Evolutionary conservation across 78 protist genomes (phyloP).

Genomic region (Pigoraptor vietnamica): DNA sequence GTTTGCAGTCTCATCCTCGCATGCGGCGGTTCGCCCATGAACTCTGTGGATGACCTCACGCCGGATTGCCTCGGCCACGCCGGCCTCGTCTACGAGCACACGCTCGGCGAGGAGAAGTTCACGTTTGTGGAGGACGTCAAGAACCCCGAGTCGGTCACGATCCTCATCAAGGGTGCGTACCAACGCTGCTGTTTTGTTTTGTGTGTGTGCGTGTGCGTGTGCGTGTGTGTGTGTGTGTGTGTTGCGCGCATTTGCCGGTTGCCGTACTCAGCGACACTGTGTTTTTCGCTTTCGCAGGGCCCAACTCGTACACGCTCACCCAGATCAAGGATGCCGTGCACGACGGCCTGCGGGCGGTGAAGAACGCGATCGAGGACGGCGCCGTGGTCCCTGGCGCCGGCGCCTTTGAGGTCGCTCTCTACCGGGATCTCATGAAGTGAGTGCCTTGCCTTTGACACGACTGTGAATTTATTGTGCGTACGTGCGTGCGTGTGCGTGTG

Average conservation of each 20-base stretch:
- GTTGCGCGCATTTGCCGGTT: too few species aligned
- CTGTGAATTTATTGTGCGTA: too few species aligned
- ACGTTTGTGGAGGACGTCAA: conserved; percentile 96
- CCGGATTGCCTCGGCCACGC: conserved; percentile 89
- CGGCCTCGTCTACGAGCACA: conserved; percentile 87
- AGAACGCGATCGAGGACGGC: conserved; percentile 90
- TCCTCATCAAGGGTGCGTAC: conserved; percentile 84
- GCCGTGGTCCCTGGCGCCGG: conserved; percentile 96
- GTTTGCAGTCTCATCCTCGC: conserved; percentile 80
- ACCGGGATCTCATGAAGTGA: conserved; percentile 61
- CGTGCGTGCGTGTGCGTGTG: neutral
- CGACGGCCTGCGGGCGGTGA: conserved; percentile 98
- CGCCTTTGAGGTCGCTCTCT: conserved; percentile 88
- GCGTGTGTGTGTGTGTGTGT: neutral
- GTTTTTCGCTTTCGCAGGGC: conserved; percentile 52
- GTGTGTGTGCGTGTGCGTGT: too few species aligned
- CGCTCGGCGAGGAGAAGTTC: conserved; percentile 97
- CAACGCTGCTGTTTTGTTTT: too few species aligned
- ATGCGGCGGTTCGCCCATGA: conserved; percentile 97
- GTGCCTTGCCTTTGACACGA: neutral
- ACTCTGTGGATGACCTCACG: conserved; percentile 87
- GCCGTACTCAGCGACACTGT: neutral
- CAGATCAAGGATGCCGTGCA: conserved; percentile 98
- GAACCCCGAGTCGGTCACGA: conserved; percentile 93
- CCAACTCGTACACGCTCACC: conserved; percentile 91